Conservation (phyloP, 129 eudicot genomes). For the Smallanthus sonchifolius region DNA sequence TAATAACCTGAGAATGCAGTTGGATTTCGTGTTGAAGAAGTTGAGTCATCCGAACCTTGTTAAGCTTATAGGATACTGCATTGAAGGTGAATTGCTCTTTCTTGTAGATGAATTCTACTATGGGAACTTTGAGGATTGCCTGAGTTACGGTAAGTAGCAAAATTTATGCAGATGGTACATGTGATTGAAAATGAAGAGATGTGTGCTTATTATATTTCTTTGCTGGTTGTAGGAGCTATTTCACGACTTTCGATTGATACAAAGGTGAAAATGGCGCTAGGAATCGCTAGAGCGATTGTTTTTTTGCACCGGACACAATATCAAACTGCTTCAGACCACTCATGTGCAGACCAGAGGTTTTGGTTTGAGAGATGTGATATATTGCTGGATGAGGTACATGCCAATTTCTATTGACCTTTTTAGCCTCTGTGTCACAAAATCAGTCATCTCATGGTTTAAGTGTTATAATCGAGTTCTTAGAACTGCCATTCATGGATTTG, state of each 20-base stretch:
- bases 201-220: not conserved
- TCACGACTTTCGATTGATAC: slow-evolving; percentile 16
- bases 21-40: slow-evolving; percentile 64
- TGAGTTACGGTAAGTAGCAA: slow-evolving; percentile 20
- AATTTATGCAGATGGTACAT: not conserved
- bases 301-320: slow-evolving; percentile 3
- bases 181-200: not conserved
- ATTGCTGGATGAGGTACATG: slow-evolving; percentile 21
- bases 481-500: not conserved
- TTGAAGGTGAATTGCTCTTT: slow-evolving; percentile 62
- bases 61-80: slow-evolving; percentile 74
- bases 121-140: slow-evolving; percentile 53
- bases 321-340: not conserved
- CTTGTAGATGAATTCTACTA: slow-evolving; percentile 77
- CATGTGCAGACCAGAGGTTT: not conserved
- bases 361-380: slow-evolving; percentile 9
- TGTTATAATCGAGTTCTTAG: not conserved
- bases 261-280: slow-evolving; percentile 19
- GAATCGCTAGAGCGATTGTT: slow-evolving; percentile 17
- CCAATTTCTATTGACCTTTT: no score
- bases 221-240: slow-evolving; percentile 14
- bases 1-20: slow-evolving; percentile 39
- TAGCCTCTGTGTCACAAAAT: no score
- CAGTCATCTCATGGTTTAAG: not conserved
- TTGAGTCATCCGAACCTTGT: slow-evolving; percentile 77